phyloP scores from a whole-genome alignment of 768 basidiomycete species.

The Termitomyces sp. region DNA sequence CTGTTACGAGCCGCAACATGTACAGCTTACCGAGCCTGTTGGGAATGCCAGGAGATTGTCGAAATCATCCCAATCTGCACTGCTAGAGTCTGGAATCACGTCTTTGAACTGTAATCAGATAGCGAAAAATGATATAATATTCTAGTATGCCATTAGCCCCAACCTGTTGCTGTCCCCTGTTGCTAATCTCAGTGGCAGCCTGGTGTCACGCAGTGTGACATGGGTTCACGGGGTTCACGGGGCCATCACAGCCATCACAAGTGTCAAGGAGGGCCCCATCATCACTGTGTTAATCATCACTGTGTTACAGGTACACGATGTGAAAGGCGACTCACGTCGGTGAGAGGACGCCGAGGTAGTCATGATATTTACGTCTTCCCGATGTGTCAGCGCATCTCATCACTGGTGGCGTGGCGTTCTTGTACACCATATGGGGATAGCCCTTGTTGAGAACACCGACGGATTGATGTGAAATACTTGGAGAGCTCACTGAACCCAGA shows the following conservation, averaged over 20 bases:
- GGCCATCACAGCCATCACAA: conserved; percentile 4
- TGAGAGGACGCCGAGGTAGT: not conserved
- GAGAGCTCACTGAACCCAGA: not conserved
- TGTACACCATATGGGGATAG: not conserved
- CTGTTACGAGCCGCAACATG: too few species aligned
- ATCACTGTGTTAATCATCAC: conserved; percentile 6
- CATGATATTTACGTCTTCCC: not conserved
- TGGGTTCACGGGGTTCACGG: too few species aligned
- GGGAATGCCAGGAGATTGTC: too few species aligned
- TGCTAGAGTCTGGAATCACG: too few species aligned
- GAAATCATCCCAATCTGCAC: too few species aligned
- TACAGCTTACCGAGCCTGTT: too few species aligned
- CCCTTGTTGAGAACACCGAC: not conserved
- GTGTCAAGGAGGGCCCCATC: not conserved
- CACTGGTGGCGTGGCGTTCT: not conserved
- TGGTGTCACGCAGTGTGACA: too few species aligned
- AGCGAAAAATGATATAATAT: too few species aligned
- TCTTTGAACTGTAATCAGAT: too few species aligned
- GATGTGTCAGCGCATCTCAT: conserved; percentile 1
- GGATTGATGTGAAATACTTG: not conserved
- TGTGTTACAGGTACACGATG: not conserved
- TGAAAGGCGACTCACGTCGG: not conserved
- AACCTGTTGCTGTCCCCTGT: too few species aligned
- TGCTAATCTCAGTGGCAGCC: too few species aligned
- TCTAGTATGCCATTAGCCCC: too few species aligned